These are phyloP conservation scores for Dioscorea alata DNA, from an alignment of 106 monocot species.

Conservation along the genomic window DNA sequence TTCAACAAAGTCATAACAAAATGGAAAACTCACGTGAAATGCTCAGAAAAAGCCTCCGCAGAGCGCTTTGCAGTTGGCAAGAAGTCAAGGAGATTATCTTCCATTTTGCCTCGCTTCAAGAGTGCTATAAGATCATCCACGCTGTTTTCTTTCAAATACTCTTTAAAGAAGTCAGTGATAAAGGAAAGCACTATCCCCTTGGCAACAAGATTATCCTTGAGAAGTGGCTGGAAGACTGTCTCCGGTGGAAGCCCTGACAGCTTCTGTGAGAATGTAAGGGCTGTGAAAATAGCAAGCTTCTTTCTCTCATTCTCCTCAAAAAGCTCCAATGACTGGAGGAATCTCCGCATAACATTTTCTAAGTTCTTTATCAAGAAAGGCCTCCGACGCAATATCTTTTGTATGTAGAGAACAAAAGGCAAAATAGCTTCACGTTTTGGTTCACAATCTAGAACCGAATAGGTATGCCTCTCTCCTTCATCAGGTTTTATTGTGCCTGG, in stretches of 20 bases:
- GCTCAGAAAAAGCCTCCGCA: conserved; percentile 76
- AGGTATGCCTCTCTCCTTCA: conserved; percentile 75
- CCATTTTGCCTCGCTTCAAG: conserved; percentile 87
- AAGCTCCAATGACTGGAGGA: conserved; percentile 90
- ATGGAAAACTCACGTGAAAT: conserved; percentile 67
- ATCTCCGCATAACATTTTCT: conserved; percentile 91
- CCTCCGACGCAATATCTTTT: conserved; percentile 77
- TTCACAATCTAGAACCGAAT: conserved; percentile 81
- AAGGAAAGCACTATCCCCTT: conserved; percentile 95
- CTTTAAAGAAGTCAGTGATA: conserved; percentile 92
- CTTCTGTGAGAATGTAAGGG: conserved; percentile 98
- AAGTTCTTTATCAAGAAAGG: conserved; percentile 97
- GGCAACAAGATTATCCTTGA: conserved; percentile 94
- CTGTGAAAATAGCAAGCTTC: conserved; percentile 90
- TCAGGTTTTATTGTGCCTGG: conserved; percentile 94
- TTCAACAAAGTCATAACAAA: background rate
- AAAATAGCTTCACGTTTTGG: conserved; percentile 82
- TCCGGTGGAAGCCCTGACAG: conserved; percentile 90
- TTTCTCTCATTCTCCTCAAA: conserved; percentile 88
- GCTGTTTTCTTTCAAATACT: conserved; percentile 74
- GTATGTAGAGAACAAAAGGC: conserved; percentile 87
- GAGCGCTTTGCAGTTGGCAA: conserved; percentile 81
- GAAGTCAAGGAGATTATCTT: conserved; percentile 88
- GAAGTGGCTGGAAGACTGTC: conserved; percentile 88
- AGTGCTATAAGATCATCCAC: conserved; percentile 89